Conservation (phyloP, 2,329 filamentous ascomycete species). For the Hymenoscyphus occultus region DNA sequence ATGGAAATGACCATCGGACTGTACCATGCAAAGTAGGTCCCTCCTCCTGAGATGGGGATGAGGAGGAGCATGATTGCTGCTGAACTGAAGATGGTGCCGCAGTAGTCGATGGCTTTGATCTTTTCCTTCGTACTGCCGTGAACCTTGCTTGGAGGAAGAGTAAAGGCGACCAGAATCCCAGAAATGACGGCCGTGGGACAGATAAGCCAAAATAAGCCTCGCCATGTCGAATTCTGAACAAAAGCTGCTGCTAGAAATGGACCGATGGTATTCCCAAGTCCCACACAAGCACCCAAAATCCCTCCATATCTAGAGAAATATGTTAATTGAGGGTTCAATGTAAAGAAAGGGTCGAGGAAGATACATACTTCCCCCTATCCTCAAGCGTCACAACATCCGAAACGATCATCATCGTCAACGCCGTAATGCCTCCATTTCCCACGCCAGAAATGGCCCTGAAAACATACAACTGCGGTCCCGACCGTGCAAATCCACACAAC, state of each 20-base stretch:
- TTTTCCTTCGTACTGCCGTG: slow-evolving; percentile 47
- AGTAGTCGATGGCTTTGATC: slow-evolving; percentile 56
- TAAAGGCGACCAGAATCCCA: slow-evolving; percentile 45
- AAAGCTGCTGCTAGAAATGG: slow-evolving; percentile 45
- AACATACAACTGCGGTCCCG: slow-evolving; percentile 56
- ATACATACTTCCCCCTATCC: slow-evolving; percentile 52
- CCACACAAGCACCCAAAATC: slow-evolving; percentile 42
- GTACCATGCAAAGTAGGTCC: slow-evolving; percentile 54
- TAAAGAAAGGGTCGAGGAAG: not conserved
- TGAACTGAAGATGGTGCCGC: slow-evolving; percentile 53
- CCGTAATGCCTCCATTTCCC: slow-evolving; percentile 59
- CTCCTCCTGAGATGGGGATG: slow-evolving; percentile 61
- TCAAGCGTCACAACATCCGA: slow-evolving; percentile 58
- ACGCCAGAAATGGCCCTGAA: slow-evolving; percentile 60
- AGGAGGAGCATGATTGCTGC: slow-evolving; percentile 57
- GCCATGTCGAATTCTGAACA: slow-evolving; percentile 41
- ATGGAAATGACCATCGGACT: slow-evolving; percentile 58
- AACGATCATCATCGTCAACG: slow-evolving; percentile 59
- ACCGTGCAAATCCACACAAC: slow-evolving; percentile 55
- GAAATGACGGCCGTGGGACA: slow-evolving; percentile 49
- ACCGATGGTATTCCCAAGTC: slow-evolving; percentile 43
- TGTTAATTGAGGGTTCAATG: slow-evolving; percentile 8
- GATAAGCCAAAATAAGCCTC: slow-evolving; percentile 48
- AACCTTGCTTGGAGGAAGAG: slow-evolving; percentile 51
- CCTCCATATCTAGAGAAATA: slow-evolving; percentile 40